These are phyloP conservation scores for Penicillium soppii DNA, from an alignment of 495 filamentous ascomycete species.

Conservation along the genomic window DNA sequence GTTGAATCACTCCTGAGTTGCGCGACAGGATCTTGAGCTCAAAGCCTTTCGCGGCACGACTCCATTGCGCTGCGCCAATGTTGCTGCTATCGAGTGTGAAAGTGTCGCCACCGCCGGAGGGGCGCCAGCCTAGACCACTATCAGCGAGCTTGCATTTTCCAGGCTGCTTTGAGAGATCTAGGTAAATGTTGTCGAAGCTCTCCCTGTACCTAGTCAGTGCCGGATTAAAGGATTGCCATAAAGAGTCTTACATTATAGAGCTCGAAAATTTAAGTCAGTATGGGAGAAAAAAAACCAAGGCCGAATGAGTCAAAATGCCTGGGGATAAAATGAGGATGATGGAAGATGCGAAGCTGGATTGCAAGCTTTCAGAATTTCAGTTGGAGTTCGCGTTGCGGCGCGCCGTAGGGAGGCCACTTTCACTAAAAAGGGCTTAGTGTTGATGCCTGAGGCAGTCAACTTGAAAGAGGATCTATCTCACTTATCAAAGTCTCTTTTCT, in stretches of 20 bases:
- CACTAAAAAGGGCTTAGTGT: constrained; percentile 20
- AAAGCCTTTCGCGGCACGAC: constrained; percentile 84
- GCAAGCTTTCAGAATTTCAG: constrained; percentile 29
- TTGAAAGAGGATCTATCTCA: neutral
- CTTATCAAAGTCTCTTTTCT: neutral
- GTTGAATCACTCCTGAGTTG: constrained; percentile 80
- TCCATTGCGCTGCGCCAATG: constrained; percentile 88
- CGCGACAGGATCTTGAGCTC: constrained; percentile 88
- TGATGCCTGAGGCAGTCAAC: constrained; percentile 17
- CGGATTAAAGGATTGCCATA: constrained; percentile 1
- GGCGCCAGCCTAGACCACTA: constrained; percentile 91
- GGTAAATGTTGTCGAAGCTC: constrained; percentile 93
- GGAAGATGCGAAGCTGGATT: constrained; percentile 7
- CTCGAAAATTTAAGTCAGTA: neutral
- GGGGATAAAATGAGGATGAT: constrained; percentile 1
- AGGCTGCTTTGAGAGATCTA: constrained; percentile 85
- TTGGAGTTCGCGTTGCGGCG: constrained; percentile 39
- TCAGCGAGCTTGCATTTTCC: constrained; percentile 94
- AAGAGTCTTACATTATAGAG: constrained; percentile 43
- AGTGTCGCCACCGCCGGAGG: constrained; percentile 79
- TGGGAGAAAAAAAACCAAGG: neutral
- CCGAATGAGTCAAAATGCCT: neutral
- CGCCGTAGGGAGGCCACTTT: constrained; percentile 30
- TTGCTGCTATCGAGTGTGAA: constrained; percentile 86
- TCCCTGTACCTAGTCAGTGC: constrained; percentile 56